phyloP scores from a whole-genome alignment of 768 basidiomycete species.

The Mycena belliarum region DNA sequence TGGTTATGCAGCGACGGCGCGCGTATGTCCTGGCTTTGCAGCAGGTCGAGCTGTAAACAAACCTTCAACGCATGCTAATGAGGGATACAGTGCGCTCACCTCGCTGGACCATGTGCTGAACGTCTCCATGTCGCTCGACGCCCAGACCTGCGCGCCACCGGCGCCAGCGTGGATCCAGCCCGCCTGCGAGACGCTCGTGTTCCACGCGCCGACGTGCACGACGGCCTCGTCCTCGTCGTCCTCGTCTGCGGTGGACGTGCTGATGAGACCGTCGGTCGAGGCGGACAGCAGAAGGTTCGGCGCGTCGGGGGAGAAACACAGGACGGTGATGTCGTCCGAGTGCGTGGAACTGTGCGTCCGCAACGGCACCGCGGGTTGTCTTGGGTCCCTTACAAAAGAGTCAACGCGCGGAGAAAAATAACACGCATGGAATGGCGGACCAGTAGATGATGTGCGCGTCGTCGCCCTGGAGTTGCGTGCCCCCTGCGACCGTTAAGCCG shows the following conservation, averaged over 20 bases:
- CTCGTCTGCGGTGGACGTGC: slow-evolving; percentile 70
- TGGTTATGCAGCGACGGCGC: slow-evolving; percentile 59
- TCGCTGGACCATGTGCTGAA: slow-evolving; percentile 83
- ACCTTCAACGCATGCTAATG: not conserved
- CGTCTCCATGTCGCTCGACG: slow-evolving; percentile 93
- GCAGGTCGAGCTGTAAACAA: slow-evolving; percentile 54
- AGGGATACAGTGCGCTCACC: no score
- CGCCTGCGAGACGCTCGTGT: slow-evolving; percentile 75
- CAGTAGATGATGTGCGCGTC: slow-evolving; percentile 87
- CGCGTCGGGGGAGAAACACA: slow-evolving; percentile 54
- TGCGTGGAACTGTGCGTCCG: slow-evolving; percentile 85
- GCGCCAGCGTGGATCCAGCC: slow-evolving; percentile 57
- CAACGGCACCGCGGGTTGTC: slow-evolving; percentile 69
- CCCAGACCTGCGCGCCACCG: slow-evolving; percentile 61
- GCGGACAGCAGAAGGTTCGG: slow-evolving; percentile 67
- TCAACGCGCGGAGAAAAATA: not conserved
- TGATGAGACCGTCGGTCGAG: slow-evolving; percentile 83
- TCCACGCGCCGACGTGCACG: slow-evolving; percentile 82
- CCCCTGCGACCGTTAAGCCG: slow-evolving; percentile 75
- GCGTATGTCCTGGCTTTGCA: slow-evolving; percentile 63
- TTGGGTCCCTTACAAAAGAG: slow-evolving; percentile 66
- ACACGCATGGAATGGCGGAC: slow-evolving; percentile 44
- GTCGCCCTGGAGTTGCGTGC: slow-evolving; percentile 77
- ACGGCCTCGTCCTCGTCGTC: slow-evolving; percentile 87
- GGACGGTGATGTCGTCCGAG: slow-evolving; percentile 87